Base-by-base conservation (phyloP, 176 grass and related monocot species). In the Avena sativa region DNA sequence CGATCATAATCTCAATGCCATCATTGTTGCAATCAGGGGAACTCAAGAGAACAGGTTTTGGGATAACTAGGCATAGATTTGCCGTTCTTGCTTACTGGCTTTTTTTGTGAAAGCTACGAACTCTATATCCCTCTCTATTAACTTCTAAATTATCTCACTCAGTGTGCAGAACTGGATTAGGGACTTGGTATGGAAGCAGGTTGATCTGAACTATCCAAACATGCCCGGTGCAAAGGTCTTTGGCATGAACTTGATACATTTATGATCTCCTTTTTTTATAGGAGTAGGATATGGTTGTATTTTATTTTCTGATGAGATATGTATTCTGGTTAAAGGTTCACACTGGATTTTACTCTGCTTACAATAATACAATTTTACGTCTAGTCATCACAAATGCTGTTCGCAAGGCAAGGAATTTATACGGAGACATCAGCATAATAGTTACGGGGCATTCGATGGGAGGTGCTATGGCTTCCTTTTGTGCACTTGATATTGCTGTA, bases 11-110 rank as follows among this genome's bases (percentile, higher is more conserved):
- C 85, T 95, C 79, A 92, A 95, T 53, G 87, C 90, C 52, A 87
- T 98, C 34, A 68, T 98, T 9, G 61, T 98, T 55, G 92, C 93
- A 73, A 95, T 98, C 79, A 95, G 92, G 76, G 96, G 96, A 89
- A 98, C 96, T 83, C 96, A 98, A 88, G 96, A 98, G 80, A 94
- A 98, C 71, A 98, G 93, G 96, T 96, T 84, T 68, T 73, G 48
- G 48, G 36, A 38, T 90, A 58, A 10, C 75, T 78, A 11, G 0
- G 38, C 57, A 71, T 70, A 38, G n/a, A 60, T 60, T 69, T 25
- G 48, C 19, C 64, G 43, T 26, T 63, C 55, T 11, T 51, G 2
- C 61, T 32, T 26, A 66, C 67, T 60, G 53, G 4, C n/a, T 61
- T 6, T 61, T 61, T 60, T 14, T 30, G 36, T 60, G 3, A 12